A percentile compares a stretch with the other conserved stretches of the same genome.
phyloP scores from a whole-genome alignment of 2,329 filamentous ascomycete genomes.

The Fusarium sp. region DNA sequence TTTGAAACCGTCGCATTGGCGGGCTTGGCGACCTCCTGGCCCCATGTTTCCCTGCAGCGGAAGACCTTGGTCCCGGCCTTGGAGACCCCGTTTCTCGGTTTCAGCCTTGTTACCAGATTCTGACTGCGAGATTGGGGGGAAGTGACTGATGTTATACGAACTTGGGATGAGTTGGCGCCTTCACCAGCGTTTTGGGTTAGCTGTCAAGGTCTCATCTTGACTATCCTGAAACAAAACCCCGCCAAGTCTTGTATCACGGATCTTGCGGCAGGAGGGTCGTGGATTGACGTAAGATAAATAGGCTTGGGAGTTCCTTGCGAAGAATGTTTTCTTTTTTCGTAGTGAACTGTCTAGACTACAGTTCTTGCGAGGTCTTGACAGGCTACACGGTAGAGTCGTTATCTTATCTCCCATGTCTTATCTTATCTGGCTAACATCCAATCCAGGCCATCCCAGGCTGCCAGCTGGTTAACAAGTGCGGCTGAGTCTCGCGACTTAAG shows the following conservation, averaged over 20 bases:
- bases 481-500: not conserved
- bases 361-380: not conserved
- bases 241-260: conserved; percentile 4
- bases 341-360: not conserved
- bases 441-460: too few species aligned
- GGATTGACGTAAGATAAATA: conserved; percentile 6
- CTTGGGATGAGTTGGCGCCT: not conserved
- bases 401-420: fast-evolving
- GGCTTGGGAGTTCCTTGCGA: not conserved
- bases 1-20: not conserved
- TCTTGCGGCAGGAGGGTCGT: not conserved
- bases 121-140: not conserved
- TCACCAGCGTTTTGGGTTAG: conserved; percentile 21
- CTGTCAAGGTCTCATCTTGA: conserved; percentile 19
- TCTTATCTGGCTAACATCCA: not conserved
- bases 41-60: conserved; percentile 13
- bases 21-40: conserved; percentile 17
- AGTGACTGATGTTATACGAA: not conserved
- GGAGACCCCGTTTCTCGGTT: conserved; percentile 14
- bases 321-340: not conserved
- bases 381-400: not conserved
- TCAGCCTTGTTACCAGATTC: conserved; percentile 10
- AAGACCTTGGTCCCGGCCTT: conserved; percentile 23
- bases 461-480: not conserved
- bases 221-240: conserved; percentile 9